A percentile compares a stretch with the other conserved stretches of the same genome.
Conservation (phyloP, 2,329 filamentous ascomycete genomes). For the Aspergillus sp. region DNA sequence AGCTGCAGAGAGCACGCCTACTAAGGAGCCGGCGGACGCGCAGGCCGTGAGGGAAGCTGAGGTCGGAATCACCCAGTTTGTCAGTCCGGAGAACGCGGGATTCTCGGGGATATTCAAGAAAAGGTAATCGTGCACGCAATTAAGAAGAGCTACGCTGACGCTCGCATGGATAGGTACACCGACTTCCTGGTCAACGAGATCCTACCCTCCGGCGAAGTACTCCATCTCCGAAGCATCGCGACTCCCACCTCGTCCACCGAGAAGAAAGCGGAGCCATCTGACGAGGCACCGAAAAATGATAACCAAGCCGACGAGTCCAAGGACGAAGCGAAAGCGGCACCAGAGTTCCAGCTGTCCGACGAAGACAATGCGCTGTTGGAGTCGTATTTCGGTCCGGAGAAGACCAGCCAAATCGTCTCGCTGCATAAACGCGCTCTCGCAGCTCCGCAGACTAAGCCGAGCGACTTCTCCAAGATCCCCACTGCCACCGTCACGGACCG, state of each 20-base stretch:
- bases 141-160: no score
- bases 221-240: conserved; percentile 54
- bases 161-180: conserved; percentile 54
- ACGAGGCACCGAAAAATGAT: conserved; percentile 6
- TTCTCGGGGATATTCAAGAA: conserved; percentile 61
- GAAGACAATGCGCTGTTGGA: conserved; percentile 38
- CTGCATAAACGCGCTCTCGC: conserved; percentile 47
- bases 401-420: conserved; percentile 42
- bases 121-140: conserved; percentile 44
- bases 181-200: conserved; percentile 94
- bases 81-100: conserved; percentile 47
- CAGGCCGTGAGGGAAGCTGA: conserved; percentile 33
- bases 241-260: conserved; percentile 14
- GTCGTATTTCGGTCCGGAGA: conserved; percentile 43
- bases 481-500: conserved; percentile 51
- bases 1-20: conserved; percentile 5
- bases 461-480: conserved; percentile 45
- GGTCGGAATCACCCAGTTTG: conserved; percentile 57
- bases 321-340: conserved; percentile 4
- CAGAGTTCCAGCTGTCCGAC: conserved; percentile 28
- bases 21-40: conserved; percentile 15
- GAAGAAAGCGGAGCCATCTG: conserved; percentile 7
- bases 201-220: conserved; percentile 60
- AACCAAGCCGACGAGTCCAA: conserved; percentile 5
- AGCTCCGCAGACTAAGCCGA: conserved; percentile 47